Conservation (phyloP, 139 green algal species). For the Coelastrella sp. region DNA sequence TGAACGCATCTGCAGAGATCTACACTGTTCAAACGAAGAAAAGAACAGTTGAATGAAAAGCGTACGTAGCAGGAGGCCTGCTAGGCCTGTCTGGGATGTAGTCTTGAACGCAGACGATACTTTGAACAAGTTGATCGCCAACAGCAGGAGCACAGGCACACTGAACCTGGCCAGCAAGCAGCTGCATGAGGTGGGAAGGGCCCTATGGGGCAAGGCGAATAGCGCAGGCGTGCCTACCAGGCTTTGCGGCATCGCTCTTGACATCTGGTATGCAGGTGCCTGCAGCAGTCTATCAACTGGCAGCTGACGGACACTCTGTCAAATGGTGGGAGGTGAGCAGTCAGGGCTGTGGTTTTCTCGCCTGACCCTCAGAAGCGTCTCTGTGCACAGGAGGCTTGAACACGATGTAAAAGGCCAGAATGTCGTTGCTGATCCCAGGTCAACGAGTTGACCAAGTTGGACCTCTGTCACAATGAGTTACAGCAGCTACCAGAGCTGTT, state of each 20-base stretch:
- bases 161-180: constrained; percentile 36
- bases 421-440: constrained; percentile 43
- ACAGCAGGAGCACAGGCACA: constrained; percentile 24
- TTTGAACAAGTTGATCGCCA: constrained; percentile 47
- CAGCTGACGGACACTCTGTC: not conserved
- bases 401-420: too few species aligned
- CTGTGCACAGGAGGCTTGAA: too few species aligned
- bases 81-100: not conserved
- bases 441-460: constrained; percentile 56
- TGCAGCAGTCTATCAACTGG: not conserved
- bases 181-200: constrained; percentile 33
- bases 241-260: not conserved
- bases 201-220: too few species aligned
- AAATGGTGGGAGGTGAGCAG: constrained; percentile 65
- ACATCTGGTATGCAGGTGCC: not conserved
- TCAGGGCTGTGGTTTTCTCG: not conserved
- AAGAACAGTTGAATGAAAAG: not conserved
- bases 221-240: constrained; percentile 8
- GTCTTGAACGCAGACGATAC: not conserved
- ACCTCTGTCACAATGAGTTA: constrained; percentile 59
- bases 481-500: constrained; percentile 44
- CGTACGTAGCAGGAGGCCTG: not conserved
- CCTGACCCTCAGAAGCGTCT: too few species aligned
- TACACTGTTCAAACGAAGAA: too few species aligned
- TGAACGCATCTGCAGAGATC: too few species aligned